Evolutionary conservation across 768 basidiomycete species (phyloP).

Genomic region (Rhodosporidiobolus odoratus): DNA sequence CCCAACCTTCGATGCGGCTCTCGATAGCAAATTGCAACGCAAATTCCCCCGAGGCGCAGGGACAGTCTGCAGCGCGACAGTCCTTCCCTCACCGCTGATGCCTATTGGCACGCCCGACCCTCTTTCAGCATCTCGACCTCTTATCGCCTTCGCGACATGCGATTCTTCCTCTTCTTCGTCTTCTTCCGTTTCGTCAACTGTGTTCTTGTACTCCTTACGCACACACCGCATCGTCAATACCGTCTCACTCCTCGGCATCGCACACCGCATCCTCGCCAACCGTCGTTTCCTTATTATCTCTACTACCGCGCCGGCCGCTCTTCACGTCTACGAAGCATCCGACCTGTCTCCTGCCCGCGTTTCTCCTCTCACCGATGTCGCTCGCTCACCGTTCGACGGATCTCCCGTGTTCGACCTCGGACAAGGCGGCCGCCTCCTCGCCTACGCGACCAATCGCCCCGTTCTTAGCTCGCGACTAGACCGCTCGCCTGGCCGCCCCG

Average conservation of each 20-base stretch:
- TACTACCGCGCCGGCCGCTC: constrained; percentile 18
- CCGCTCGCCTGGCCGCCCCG: constrained; percentile 16
- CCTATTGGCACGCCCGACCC: neutral
- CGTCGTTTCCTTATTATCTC: constrained; percentile 15
- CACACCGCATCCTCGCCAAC: constrained; percentile 9
- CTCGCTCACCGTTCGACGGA: constrained; percentile 16
- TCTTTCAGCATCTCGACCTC: neutral
- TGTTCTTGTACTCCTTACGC: constrained; percentile 30
- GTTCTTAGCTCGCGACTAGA: constrained; percentile 11
- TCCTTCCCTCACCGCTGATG: neutral
- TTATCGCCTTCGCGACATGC: neutral
- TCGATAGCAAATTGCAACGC: neutral
- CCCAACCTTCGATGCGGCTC: constrained; percentile 8
- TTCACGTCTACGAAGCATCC: constrained; percentile 11
- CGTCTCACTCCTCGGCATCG: constrained; percentile 10
- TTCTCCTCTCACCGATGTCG: constrained; percentile 28
- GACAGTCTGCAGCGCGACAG: neutral
- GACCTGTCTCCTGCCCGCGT: constrained; percentile 1
- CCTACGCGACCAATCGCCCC: constrained; percentile 15
- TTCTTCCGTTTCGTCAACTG: neutral
- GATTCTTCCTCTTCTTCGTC: neutral
- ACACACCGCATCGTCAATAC: constrained; percentile 9
- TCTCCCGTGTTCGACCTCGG: constrained; percentile 34
- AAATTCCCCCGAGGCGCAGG: constrained; percentile 6
- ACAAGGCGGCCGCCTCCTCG: constrained; percentile 23